A percentile compares a stretch with the other conserved stretches of the same genome.
Conservation (phyloP, 176 grass and related monocot genomes). For the Aegilops bicornis region DNA sequence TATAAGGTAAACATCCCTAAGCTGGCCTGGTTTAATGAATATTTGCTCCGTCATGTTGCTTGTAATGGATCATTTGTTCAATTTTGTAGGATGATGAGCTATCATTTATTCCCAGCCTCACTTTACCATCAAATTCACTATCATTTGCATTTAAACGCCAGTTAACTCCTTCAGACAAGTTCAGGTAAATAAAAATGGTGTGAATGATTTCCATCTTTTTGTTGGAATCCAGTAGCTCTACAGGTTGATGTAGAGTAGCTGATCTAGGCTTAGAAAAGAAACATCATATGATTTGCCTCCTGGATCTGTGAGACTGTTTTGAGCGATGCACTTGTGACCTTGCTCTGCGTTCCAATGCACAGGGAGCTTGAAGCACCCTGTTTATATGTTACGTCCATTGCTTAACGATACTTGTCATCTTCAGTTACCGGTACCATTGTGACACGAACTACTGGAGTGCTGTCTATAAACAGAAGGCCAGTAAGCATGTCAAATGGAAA, state of each 20-base stretch:
- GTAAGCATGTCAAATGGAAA: slow-evolving; percentile 89
- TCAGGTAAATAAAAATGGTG: slow-evolving; percentile 56
- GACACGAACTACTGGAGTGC: slow-evolving; percentile 72
- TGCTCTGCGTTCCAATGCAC: neutral
- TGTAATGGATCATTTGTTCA: slow-evolving; percentile 10
- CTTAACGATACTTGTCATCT: slow-evolving; percentile 7
- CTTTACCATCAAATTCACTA: slow-evolving; percentile 70
- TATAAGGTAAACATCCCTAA: slow-evolving; percentile 79
- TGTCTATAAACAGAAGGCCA: slow-evolving; percentile 67
- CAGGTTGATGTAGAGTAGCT: neutral
- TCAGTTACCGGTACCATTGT: slow-evolving; percentile 81
- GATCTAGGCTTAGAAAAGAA: slow-evolving; percentile 10
- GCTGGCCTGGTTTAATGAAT: neutral
- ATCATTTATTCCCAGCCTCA: slow-evolving; percentile 77
- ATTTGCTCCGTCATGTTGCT: slow-evolving; percentile 1
- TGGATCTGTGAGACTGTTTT: neutral
- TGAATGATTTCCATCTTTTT: neutral
- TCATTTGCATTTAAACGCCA: slow-evolving; percentile 84
- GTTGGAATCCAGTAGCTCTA: slow-evolving; percentile 11
- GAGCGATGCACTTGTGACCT: neutral
- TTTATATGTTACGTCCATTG: slow-evolving; percentile 17
- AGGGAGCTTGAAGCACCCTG: neutral
- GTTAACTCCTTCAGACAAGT: slow-evolving; percentile 74
- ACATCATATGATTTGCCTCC: neutral
- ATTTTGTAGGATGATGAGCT: slow-evolving; percentile 76